phyloP scores from a whole-genome alignment of 768 basidiomycete species.

The Boletus fagicola region DNA sequence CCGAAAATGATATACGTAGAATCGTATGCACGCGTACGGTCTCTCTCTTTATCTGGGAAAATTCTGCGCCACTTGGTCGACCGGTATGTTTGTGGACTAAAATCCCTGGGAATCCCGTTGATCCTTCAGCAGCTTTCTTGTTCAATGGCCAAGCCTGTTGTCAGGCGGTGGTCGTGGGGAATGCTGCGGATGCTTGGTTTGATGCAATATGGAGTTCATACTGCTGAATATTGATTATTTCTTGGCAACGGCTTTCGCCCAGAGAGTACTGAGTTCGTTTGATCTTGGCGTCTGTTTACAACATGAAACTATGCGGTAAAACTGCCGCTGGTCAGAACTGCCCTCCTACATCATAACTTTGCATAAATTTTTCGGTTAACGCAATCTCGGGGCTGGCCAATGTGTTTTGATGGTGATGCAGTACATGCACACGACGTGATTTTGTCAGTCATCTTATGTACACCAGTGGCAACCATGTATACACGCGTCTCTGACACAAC shows the following conservation, averaged over 20 bases:
- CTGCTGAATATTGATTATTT: neutral
- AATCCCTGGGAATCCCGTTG: slow-evolving; percentile 10
- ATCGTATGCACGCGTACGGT: slow-evolving; percentile 84
- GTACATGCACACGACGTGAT: neutral
- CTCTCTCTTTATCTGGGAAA: slow-evolving; percentile 81
- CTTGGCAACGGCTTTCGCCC: neutral
- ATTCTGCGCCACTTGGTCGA: slow-evolving; percentile 82
- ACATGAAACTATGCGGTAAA: neutral
- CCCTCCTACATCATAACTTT: neutral
- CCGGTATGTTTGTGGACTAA: slow-evolving; percentile 66
- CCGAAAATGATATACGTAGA: slow-evolving; percentile 86
- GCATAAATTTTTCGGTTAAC: neutral
- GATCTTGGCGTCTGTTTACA: neutral
- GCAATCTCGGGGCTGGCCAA: neutral
- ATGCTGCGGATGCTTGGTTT: slow-evolving; percentile 67
- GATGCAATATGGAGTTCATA: slow-evolving; percentile 16
- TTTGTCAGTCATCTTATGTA: neutral
- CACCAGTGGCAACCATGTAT: neutral
- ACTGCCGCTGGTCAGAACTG: neutral
- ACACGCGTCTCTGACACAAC: neutral
- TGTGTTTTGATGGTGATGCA: neutral
- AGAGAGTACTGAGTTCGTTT: neutral
- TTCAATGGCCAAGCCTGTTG: slow-evolving; percentile 80
- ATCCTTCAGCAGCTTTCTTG: slow-evolving; percentile 61
- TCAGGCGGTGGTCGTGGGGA: slow-evolving; percentile 43